Base-by-base conservation (phyloP, 306 rosid species). In the Acacia melanoxylon region DNA sequence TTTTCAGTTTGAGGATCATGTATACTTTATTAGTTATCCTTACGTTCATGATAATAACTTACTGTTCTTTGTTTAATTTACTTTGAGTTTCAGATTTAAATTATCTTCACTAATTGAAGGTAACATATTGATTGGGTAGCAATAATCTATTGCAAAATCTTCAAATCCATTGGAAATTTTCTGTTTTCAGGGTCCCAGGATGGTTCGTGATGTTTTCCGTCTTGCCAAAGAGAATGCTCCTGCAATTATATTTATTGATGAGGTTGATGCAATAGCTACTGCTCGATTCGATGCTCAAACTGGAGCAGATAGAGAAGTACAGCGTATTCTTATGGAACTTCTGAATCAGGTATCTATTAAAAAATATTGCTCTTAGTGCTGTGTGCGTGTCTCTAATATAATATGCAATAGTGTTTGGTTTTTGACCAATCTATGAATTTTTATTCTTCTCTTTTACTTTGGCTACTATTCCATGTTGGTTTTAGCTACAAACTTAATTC, bases 251-350 rank as follows among this genome's bases (percentile, higher is more conserved):
- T 96, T 96, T 85, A 96, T 96, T 52, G 99, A 96, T 86, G 99
- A 96, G 89, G 99, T 96, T 59, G 99, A 96, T 90, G 99, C 99
- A 8, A 96, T 96, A 61, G 99, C 99, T 62, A 96, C 99, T 40
- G 99, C 99, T 33, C 87, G 99, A 71, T 96, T 96, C 89, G 99
- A 96, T 91, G 99, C 99, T 68, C 99, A 96, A 90, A 96, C 99
- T 78, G 99, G 98, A 70, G 99, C 98, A 75, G 99, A 96, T 51
- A 89, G 99, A 91, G 99, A 96, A 93, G 99, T 96, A 79, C 99
- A 96, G 84, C 98, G 99, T 77, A 96, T 96, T 65, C 99, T 96
- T 33, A 96, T 96, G 99, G 99, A 96, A 82, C 98, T 96, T 79
- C 86, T 96, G 77, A 96, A 96, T 89, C 99, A 96, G 95, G 99